Evolutionary conservation across 1,139 yeast species (phyloP), one percentile per base, ranked within the genome.

Genomic region (Nakaseomyces bracarensis): DNA sequence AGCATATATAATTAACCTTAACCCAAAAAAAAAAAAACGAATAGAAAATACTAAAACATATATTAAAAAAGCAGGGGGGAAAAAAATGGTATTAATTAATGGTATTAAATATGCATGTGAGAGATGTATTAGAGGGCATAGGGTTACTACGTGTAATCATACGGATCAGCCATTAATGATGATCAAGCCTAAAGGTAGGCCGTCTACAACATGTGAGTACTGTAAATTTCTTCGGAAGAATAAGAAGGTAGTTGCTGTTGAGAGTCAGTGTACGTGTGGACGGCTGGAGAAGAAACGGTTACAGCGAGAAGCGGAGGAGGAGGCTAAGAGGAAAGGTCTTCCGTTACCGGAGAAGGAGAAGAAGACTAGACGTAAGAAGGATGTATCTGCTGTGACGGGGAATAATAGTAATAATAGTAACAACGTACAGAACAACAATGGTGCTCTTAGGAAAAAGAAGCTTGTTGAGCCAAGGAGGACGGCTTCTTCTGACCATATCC

Each of bases 21-120:
- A n/a, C n/a, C n/a, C n/a, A n/a, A n/a, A n/a, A 4, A 28, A n/a
- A n/a, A n/a, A n/a, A n/a, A n/a, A n/a, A n/a, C 10, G 7, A 7
- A 22, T 7, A 22, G 9, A 22, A 10, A 22, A 22, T 22, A 7
- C 7, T 7, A 22, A 22, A 22, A 22, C 7, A 22, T 28, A 8
- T 14, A 28, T 5, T 13, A 14, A 28, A 13, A 13, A 28, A 13
- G n/a, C n/a, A n/a, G n/a, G n/a, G n/a, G n/a, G n/a, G n/a, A 13
- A 15, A 7, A 11, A 25, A 15, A 87, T 87, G 96, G 96, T 89
- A 43, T 70, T 83, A 45, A 78, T 89, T 43, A 85, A 87, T 58
- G 96, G 96, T 30, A 81, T 84, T 51, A 89, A 91, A 61, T 89
- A 87, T 65, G 97, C 98, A 46, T 89, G 98, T 62, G 96, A 84